Evolutionary conservation across 2,329 filamentous ascomycete genomes (phyloP), one percentile per base, ranked within the genome.

Genomic region (Epichloe scottii): DNA sequence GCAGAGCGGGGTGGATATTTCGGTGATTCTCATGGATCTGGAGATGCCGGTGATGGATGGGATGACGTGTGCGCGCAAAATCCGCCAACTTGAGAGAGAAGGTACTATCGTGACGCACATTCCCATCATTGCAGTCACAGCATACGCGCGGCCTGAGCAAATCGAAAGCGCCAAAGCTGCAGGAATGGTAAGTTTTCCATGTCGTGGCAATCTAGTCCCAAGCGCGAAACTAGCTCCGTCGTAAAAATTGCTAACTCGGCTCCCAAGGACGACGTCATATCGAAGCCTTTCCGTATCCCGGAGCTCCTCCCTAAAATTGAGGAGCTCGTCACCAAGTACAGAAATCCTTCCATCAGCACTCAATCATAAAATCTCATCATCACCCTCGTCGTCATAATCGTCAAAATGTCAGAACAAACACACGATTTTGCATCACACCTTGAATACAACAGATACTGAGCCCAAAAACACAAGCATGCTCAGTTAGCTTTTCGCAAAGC

Each of bases 21-120:
- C 80, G 8, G 73, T 89, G 44, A 82, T 90, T 12, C 66, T 90
- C 5, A 89, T 90, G 85, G 87, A 90, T 61, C 73, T 89, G 46
- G 85, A 89, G 60, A 90, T 90, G 86, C 86, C 86, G 1, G 76
- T 89, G 42, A 89, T 89, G 86, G 85, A 90, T 59, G 87, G 87
- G 37, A 78, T 87, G 65, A 84, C 84, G 2, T 88, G 85, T 55
- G 82, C 85, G 12, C 73, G 76, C 41, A 77, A 72, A 53, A 89
- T 91, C 49, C 76, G 87, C 17, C 76, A 84, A 53, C 70, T 87
- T 17, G 84, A 90, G 62, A 69, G 68, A 46, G 72, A 78, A 49
- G 79, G 80, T 19, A 77, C 73, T 34, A 76, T 87, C 46, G 71
- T 75, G 17, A 69, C 73, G 47, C 84, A 87, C 59, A 78, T 88